A percentile compares a stretch with the other conserved stretches of the same genome.
Evolutionary conservation across 345 rosid species (phyloP).

Genomic region (Dovyalis caffra): DNA sequence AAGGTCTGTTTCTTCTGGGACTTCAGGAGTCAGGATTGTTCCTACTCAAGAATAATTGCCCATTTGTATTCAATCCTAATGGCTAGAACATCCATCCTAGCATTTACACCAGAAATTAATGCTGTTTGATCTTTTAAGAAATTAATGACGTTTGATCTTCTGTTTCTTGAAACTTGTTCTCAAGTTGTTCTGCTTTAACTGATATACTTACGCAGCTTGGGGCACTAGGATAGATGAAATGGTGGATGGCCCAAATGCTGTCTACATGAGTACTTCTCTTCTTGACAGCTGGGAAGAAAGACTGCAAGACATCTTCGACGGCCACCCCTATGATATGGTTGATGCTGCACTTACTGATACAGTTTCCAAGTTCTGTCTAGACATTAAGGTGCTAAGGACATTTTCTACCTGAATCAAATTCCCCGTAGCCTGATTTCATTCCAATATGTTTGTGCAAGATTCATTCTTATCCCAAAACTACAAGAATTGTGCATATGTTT

Average conservation of each 20-base stretch:
- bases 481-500: too few relatives aligned
- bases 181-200: background rate
- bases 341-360: slow-evolving; percentile 61
- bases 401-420: background rate
- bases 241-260: slow-evolving; percentile 58
- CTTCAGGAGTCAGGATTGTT: too few relatives aligned
- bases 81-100: too few relatives aligned
- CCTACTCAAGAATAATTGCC: too few relatives aligned
- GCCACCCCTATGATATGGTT: slow-evolving; percentile 55
- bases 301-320: slow-evolving; percentile 51
- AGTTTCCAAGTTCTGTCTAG: slow-evolving; percentile 46
- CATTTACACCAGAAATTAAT: too few relatives aligned
- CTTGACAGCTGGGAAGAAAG: slow-evolving; percentile 62
- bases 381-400: slow-evolving; percentile 39
- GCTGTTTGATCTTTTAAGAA: too few relatives aligned
- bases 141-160: too few relatives aligned
- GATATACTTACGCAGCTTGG: slow-evolving; percentile 41
- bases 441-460: background rate
- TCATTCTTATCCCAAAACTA: too few relatives aligned
- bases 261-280: slow-evolving; percentile 34
- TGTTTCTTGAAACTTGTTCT: background rate
- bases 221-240: slow-evolving; percentile 63
- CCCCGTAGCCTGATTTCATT: too few relatives aligned
- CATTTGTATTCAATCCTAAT: too few relatives aligned
- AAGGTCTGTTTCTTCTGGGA: too few relatives aligned